Evolutionary conservation across 192 early-diverging fungal genomes (phyloP).

Genomic region (Linnemannia hyalina): DNA sequence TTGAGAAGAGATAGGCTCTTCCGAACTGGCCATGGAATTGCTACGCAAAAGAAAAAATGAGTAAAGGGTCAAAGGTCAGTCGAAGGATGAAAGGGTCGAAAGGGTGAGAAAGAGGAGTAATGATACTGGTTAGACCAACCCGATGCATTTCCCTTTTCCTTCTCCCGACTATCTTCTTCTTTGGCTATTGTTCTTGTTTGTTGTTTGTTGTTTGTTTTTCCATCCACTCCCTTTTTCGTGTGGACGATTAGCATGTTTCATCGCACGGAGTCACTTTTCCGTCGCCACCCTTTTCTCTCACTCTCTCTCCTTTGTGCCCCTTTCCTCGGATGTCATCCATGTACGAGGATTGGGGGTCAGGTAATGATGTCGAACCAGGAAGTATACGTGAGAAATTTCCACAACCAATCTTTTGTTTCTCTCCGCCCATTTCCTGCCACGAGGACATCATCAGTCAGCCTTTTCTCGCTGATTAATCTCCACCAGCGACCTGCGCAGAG

Average conservation of each 20-base stretch:
- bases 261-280: not conserved
- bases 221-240: not conserved
- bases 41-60: constrained; percentile 47
- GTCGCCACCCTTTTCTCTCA: not conserved
- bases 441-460: not conserved
- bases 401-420: not conserved
- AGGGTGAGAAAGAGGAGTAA: not conserved
- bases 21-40: constrained; percentile 74
- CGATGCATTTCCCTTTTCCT: not conserved
- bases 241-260: not conserved
- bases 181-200: not conserved
- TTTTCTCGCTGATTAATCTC: not conserved
- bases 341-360: not conserved
- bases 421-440: not conserved
- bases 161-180: not conserved
- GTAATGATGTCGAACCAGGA: not conserved
- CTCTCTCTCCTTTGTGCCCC: not conserved
- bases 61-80: not conserved
- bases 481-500: not conserved
- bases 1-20: constrained; percentile 74
- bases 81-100: not conserved
- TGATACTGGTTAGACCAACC: not conserved
- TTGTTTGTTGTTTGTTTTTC: not conserved
- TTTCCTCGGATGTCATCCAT: not conserved
- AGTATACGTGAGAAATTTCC: constrained; percentile 5